Conservation (phyloP, 371 early-diverging fungal species). For the Mortierella sp. region DNA sequence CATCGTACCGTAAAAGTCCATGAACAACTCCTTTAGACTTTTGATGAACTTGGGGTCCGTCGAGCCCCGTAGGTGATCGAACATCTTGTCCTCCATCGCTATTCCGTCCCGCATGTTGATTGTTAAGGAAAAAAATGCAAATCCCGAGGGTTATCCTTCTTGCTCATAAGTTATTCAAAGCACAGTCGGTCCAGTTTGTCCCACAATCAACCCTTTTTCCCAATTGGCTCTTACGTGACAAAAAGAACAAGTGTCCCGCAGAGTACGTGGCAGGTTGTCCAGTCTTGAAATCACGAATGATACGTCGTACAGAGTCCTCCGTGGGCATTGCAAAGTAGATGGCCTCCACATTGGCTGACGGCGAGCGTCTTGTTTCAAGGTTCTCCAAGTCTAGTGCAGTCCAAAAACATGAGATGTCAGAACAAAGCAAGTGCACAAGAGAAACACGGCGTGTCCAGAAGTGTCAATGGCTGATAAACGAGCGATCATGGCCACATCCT, state of each 20-base stretch:
- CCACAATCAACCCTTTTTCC: not conserved
- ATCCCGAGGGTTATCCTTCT: too few relatives aligned
- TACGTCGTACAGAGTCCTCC: slow-evolving; percentile 72
- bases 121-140: too few relatives aligned
- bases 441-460: too few relatives aligned
- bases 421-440: not conserved
- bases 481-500: too few relatives aligned
- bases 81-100: slow-evolving; percentile 65
- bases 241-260: slow-evolving; percentile 50
- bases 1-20: slow-evolving; percentile 74
- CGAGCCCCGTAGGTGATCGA: slow-evolving; percentile 68
- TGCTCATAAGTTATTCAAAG: not conserved
- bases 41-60: slow-evolving; percentile 71
- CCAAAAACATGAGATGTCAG: not conserved
- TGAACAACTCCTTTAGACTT: slow-evolving; percentile 82
- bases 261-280: slow-evolving; percentile 40
- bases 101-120: too few relatives aligned
- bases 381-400: slow-evolving; percentile 70
- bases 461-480: too few relatives aligned
- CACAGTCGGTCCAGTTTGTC: not conserved
- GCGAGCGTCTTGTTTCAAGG: slow-evolving; percentile 81
- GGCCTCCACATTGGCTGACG: slow-evolving; percentile 87
- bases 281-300: slow-evolving; percentile 51
- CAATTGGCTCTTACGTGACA: slow-evolving; percentile 33
- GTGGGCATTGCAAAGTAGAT: slow-evolving; percentile 94